Evolutionary conservation across 768 basidiomycete species (phyloP).

Genomic region (Lanmaoa pseudosensibilis): DNA sequence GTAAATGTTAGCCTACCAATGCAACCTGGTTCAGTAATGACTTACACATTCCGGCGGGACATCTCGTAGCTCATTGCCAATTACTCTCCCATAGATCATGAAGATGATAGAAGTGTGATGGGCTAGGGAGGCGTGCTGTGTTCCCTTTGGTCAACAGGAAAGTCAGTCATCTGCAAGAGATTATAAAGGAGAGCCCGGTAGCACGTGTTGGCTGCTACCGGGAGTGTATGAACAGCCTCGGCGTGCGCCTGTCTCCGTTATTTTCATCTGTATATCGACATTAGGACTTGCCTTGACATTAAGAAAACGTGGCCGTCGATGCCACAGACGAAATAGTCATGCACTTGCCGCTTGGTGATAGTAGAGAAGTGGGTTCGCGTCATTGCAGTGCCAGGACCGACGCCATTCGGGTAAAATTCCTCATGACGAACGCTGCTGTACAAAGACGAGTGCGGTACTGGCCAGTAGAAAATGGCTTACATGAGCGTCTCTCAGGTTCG

Average conservation of each 20-base stretch:
- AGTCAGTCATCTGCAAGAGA: constrained; percentile 15
- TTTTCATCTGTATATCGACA: constrained; percentile 15
- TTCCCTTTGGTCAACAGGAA: constrained; percentile 18
- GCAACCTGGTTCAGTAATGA: not conserved
- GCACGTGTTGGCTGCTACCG: constrained; percentile 21
- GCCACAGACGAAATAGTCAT: constrained; percentile 10
- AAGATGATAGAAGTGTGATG: constrained; percentile 17
- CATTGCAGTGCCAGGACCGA: constrained; percentile 25
- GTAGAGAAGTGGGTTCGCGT: constrained; percentile 8
- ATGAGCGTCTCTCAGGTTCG: constrained; percentile 1
- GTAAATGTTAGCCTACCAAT: constrained; percentile 8
- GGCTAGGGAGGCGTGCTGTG: constrained; percentile 15
- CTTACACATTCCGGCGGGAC: constrained; percentile 32
- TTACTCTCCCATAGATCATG: constrained; percentile 31
- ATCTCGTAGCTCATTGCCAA: constrained; percentile 32
- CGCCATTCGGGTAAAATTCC: constrained; percentile 5
- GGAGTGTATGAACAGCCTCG: constrained; percentile 28
- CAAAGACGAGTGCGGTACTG: not conserved
- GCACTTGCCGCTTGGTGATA: constrained; percentile 17
- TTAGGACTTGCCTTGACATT: constrained; percentile 17
- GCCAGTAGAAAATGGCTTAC: constrained; percentile 1
- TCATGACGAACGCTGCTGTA: constrained; percentile 14
- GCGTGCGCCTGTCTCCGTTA: constrained; percentile 16
- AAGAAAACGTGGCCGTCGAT: constrained; percentile 29
- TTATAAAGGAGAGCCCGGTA: constrained; percentile 27